A percentile compares a stretch with the other conserved stretches of the same genome.
Evolutionary conservation across 192 early-diverging fungal species (phyloP).

Genomic region (Pilaira anomala): DNA sequence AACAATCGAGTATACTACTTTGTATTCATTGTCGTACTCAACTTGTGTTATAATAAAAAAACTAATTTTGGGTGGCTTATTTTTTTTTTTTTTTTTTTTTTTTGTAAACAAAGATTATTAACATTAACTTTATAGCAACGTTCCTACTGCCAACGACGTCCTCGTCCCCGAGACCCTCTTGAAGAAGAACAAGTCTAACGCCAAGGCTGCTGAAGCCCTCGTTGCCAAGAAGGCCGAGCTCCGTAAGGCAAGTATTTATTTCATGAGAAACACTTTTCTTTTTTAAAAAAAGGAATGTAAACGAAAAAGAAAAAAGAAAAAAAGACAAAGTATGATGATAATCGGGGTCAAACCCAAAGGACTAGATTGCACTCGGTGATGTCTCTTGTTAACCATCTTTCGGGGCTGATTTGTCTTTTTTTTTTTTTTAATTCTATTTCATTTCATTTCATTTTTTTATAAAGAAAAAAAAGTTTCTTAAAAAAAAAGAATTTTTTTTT

Average conservation of each 20-base stretch:
- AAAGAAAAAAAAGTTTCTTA: no score
- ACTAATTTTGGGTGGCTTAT: conserved; percentile 18
- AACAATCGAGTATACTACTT: not conserved
- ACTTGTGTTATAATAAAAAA: not conserved
- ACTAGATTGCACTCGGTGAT: conserved; percentile 45
- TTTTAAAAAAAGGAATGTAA: conserved; percentile 12
- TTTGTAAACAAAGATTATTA: not conserved
- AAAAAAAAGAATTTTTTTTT: no score
- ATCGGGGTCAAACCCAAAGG: conserved; percentile 34
- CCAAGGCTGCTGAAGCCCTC: conserved; percentile 66
- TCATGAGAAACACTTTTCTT: no score
- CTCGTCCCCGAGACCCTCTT: conserved; percentile 85
- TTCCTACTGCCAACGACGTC: conserved; percentile 64
- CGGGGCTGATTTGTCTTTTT: conserved; percentile 57
- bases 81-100: conserved; percentile 2
- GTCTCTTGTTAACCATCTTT: conserved; percentile 64
- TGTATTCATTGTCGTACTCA: not conserved
- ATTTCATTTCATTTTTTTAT: no score
- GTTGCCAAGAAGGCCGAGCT: conserved; percentile 48
- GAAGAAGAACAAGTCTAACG: conserved; percentile 79
- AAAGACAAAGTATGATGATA: not conserved
- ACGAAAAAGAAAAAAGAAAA: not conserved
- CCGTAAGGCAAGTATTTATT: conserved; percentile 48
- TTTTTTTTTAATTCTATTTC: not conserved
- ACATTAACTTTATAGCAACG: conserved; percentile 37